Base-by-base conservation (phyloP, 768 basidiomycete species). In the Panus rudis region DNA sequence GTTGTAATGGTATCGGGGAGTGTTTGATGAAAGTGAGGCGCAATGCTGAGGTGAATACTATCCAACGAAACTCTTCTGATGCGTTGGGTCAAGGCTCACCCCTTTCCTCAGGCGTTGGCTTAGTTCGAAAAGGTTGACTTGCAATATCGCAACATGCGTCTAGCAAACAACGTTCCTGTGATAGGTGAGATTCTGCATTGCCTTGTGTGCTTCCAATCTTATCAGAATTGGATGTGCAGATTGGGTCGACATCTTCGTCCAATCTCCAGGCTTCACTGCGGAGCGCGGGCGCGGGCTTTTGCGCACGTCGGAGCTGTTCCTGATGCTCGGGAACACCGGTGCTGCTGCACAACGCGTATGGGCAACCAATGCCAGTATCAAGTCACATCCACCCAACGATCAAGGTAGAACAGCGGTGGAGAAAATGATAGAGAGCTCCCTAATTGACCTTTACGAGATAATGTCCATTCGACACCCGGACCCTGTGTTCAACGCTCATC, bases 311-410 rank as follows among this genome's bases (percentile, higher is more conserved):
- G 57, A 61, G 4, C 39, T 64, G 12, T 62, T 63, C 45, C 33
- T 55, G 2, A 42, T 44, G 0, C 59, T 70, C 0, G 63, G 63
- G 0, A 70, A 69, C 41, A 63, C 67, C 1, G 63, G 55, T 0
- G 50, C 59, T 2, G 64, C 60, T 1, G 47, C 53, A 5, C 53
- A 63, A 25, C 58, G 61, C n/a, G 49, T 57, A n/a, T 57, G 57
- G 48, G n/a, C 40, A 8, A 38, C 41, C 1, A 33, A 38, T 20
- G 37, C 37, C 14, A 16, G 10, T 17, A 17, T 43, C 27, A 22
- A 45, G 25, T 17, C 37, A n/a, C 33, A 12, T 12, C 37, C 42
- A 14, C 33, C 46, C 6, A 3, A 8, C 4, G 20, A 22, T 7
- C 46, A 45, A 32, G 26, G 40, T 10, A 19, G 16, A 3, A n/a